Base-by-base conservation (phyloP, 2,329 filamentous ascomycete genomes). In the Sporothrix brunneoviolacea region DNA sequence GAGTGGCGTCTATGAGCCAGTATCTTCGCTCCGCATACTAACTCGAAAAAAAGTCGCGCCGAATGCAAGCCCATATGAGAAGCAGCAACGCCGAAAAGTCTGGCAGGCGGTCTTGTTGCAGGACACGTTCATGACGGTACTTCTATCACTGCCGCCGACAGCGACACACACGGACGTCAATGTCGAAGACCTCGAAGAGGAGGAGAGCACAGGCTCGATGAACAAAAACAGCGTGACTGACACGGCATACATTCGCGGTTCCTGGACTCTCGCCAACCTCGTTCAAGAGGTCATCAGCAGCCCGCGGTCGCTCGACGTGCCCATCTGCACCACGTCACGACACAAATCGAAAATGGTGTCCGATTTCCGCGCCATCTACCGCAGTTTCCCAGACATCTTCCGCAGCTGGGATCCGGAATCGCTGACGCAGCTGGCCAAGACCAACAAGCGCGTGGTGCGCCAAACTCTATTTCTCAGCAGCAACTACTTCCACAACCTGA, bases 71-170 rank as follows among this genome's bases (percentile, higher is more conserved):
- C 70, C 75, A 1, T 84, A 86, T 52, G 86, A 91, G 57, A 91
- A 90, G 63, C 86, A 91, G 61, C 82, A 88, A 60, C 77, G 87
- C 21, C 76, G 86, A 44, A 91, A 90, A 62, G 74, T 91, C 2
- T 91, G 87, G 87, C 86, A 91, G 64, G 86, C 87, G 3, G 84
- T 91, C 1, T 71, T 88, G 22, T 76, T 89, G 13, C 87, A 91
- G 65, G 87, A 91, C 64, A 91, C 87, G 0, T 91, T 91, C 62
- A 69, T 91, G 4, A 90, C 86, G 0, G 84, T 91, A 0, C 75
- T 91, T 0, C 73, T 91, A 22, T 87, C 87, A 19, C 74, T 91
- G 1, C 87, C 87, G 0, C 87, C 87, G 1, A 86, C 80, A 15
- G 84, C 85, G 1, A 90, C 84, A 1, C 87, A 91, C 63, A 89